phyloP scores from a whole-genome alignment of 139 green algal species.

The Marvania coccoides region DNA sequence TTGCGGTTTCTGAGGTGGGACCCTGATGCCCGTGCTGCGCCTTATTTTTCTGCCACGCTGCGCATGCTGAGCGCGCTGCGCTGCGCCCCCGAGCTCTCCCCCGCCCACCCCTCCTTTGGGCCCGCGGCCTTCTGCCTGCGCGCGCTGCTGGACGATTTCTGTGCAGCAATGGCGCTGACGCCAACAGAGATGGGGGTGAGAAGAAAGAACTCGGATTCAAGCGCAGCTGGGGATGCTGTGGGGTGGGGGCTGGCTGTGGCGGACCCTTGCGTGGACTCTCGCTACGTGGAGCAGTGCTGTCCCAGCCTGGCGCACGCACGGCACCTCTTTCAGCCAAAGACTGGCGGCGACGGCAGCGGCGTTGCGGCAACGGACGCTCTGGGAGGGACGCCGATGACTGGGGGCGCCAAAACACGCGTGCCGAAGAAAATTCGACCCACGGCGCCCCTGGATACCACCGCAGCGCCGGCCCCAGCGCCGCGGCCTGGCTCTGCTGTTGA shows the following conservation, averaged over 20 bases:
- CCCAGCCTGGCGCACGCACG: conserved; percentile 25
- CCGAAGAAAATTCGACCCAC: conserved; percentile 21
- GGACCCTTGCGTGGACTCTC: conserved; percentile 31
- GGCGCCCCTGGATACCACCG: background rate
- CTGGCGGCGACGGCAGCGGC: background rate
- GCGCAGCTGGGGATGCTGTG: too few species aligned
- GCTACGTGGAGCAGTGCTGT: conserved; percentile 49
- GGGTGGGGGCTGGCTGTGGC: conserved; percentile 3
- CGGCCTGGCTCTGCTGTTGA: too few species aligned
- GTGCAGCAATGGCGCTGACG: background rate
- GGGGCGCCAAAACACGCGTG: background rate
- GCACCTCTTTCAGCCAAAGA: background rate
- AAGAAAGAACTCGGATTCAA: background rate
- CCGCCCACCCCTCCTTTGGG: conserved; percentile 4
- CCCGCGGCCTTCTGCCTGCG: conserved; percentile 29
- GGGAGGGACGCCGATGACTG: background rate
- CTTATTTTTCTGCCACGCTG: conserved; percentile 19
- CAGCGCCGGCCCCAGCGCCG: background rate
- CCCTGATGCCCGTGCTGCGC: background rate
- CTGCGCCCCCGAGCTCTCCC: conserved; percentile 7
- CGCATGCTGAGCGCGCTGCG: conserved; percentile 15
- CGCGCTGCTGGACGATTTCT: conserved; percentile 27
- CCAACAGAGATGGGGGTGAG: background rate
- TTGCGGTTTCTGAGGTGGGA: conserved; percentile 29
- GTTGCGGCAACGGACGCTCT: background rate